Conservation (phyloP, 371 early-diverging fungal species). For the Mortierella sp. region DNA sequence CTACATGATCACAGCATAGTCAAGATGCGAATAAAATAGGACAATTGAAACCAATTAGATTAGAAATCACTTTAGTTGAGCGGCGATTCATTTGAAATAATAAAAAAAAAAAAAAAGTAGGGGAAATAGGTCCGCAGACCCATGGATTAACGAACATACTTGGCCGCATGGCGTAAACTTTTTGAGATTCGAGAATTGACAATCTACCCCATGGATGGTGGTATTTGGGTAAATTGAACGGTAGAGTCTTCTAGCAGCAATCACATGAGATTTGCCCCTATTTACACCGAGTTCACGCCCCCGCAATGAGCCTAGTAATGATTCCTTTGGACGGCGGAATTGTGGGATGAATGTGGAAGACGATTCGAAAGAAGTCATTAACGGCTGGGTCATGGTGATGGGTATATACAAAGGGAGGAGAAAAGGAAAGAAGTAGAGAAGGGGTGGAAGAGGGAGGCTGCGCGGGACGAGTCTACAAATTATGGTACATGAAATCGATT, state of each 20-base stretch:
- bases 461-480: background rate
- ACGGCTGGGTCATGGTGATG: slow-evolving; percentile 2
- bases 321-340: slow-evolving; percentile 31
- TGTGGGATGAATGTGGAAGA: slow-evolving; percentile 21
- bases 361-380: slow-evolving; percentile 17
- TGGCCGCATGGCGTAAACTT: slow-evolving; percentile 54
- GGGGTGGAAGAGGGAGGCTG: background rate
- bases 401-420: slow-evolving; percentile 10
- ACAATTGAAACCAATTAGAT: background rate
- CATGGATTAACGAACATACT: slow-evolving; percentile 17
- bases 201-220: slow-evolving; percentile 48
- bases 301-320: slow-evolving; percentile 26
- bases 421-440: background rate
- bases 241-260: slow-evolving; percentile 37
- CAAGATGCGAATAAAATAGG: background rate
- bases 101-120: slow-evolving; percentile 7
- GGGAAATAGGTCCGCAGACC: background rate
- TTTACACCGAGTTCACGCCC: slow-evolving; percentile 35
- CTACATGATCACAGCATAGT: slow-evolving; percentile 4
- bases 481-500: background rate
- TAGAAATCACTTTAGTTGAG: slow-evolving; percentile 22
- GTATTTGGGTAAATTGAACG: slow-evolving; percentile 46
- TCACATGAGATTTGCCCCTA: slow-evolving; percentile 29
- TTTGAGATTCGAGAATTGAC: slow-evolving; percentile 49
- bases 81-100: background rate